Base-by-base conservation (phyloP, 768 basidiomycete genomes). In the Amanita pseudoporphyria region DNA sequence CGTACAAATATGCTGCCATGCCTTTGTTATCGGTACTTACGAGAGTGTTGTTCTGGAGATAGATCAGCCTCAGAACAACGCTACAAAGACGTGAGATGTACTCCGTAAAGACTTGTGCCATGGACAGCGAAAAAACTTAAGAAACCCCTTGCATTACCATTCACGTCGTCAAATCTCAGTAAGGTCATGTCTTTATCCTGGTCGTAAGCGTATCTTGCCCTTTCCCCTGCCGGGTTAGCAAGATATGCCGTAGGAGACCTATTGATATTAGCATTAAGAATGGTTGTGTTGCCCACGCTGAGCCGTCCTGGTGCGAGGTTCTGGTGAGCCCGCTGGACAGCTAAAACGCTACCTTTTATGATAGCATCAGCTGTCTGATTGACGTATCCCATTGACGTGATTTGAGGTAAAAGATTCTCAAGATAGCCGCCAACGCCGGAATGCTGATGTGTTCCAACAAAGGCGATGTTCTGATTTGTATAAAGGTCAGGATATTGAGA, bases 21-120 rank as follows among this genome's bases (percentile, higher is more conserved):
- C 87, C 87, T 62, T 90, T 89, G 68, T 89, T 89, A 63, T 89
- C 87, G 3, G 74, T 65, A 62, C 84, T 87, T 26, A 89, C 75
- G n/a, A 88, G 67, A 1, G 86, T 87, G 54, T 87, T 89, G 60
- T 89, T 90, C 84, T 87, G 54, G 3, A 24, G 33, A 10, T 12
- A 16, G 18, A 24, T 35, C n/a, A 50, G 14, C 41, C 10, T 43
- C 6, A 5, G 21, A 18, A 3, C 14, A 16, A 24, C 7, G n/a
- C 32, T 7, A 30, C 14, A 12, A 31, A 26, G 16, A 31, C 30
- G 6, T 7, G 24, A 32, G n/a, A 18, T 19, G 9, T 54, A 86
- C 87, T 67, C 80, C 72, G 57, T 87, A 88, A n/a, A 87, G 56
- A 54, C 83, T 85, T 13, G 86, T 89, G 1, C 85, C 84, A 62